Percentiles rank a stretch among this genome's conserved stretches.
Evolutionary conservation across 805 yeast species (phyloP).

Genomic region (Myxozyma lipomycoides): DNA sequence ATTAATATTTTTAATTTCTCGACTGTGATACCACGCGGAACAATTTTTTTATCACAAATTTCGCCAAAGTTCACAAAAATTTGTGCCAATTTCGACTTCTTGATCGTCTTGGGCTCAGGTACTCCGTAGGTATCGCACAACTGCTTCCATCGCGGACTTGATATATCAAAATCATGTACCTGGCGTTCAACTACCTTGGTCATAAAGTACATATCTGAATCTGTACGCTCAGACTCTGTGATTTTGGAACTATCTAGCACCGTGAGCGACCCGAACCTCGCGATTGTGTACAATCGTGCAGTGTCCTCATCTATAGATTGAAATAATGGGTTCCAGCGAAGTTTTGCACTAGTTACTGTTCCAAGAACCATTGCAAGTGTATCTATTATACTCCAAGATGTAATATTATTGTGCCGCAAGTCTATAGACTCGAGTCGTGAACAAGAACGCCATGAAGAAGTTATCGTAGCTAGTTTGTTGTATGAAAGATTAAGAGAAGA

Average conservation of each 20-base stretch:
- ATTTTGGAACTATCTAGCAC: conserved; percentile 59
- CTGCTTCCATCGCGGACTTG: conserved; percentile 42
- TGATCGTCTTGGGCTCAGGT: conserved; percentile 2
- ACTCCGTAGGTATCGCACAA: conserved; percentile 33
- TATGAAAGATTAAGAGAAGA: conserved; percentile 39
- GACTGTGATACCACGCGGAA: conserved; percentile 16
- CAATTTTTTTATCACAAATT: background rate
- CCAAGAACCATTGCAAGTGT: conserved; percentile 42
- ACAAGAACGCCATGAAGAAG: background rate
- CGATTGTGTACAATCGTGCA: conserved; percentile 41
- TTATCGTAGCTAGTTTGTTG: conserved; percentile 35
- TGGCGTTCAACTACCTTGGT: conserved; percentile 43
- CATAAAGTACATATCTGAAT: conserved; percentile 67
- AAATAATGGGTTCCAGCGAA: conserved; percentile 53
- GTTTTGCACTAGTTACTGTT: conserved; percentile 44
- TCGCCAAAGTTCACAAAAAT: background rate
- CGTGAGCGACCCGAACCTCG: conserved; percentile 42
- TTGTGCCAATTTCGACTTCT: background rate
- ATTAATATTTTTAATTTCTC: conserved; percentile 14
- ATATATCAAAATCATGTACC: conserved; percentile 7
- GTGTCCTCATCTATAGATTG: conserved; percentile 27
- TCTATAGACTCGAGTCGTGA: conserved; percentile 41
- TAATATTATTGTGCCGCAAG: conserved; percentile 49
- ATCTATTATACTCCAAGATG: conserved; percentile 50
- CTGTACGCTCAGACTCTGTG: conserved; percentile 46